phyloP scores from a whole-genome alignment of 805 yeast genomes.

The Deakozyma indianensis region DNA sequence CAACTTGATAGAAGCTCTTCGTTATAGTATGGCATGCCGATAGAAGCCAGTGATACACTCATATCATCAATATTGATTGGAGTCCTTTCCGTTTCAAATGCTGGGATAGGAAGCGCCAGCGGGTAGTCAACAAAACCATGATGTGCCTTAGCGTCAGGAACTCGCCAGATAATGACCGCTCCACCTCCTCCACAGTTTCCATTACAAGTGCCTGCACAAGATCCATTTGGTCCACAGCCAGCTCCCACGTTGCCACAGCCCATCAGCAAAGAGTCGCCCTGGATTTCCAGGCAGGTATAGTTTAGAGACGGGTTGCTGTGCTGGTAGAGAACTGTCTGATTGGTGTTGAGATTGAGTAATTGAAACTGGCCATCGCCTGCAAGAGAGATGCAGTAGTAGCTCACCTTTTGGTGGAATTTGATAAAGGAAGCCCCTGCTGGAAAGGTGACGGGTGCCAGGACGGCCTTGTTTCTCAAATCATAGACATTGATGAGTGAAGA shows the following conservation, averaged over 20 bases:
- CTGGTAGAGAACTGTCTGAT: background rate
- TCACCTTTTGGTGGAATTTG: conserved; percentile 72
- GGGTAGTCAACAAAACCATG: background rate
- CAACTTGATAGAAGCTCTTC: conserved; percentile 68
- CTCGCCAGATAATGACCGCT: background rate
- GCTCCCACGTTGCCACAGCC: background rate
- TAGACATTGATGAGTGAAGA: conserved; percentile 78
- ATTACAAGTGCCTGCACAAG: background rate
- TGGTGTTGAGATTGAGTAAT: conserved; percentile 52
- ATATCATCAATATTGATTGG: conserved; percentile 25
- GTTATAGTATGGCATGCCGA: conserved; percentile 82
- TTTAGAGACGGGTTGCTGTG: background rate
- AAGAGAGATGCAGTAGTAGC: conserved; percentile 61
- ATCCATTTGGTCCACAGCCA: background rate
- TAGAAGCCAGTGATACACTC: conserved; percentile 42
- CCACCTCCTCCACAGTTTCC: background rate
- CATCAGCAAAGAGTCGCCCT: background rate
- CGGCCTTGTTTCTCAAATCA: conserved; percentile 59
- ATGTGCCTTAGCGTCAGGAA: background rate
- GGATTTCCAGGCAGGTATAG: background rate
- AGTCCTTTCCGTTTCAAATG: conserved; percentile 5
- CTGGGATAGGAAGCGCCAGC: background rate
- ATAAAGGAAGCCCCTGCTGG: conserved; percentile 83
- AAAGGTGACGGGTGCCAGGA: conserved; percentile 70
- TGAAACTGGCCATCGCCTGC: conserved; percentile 74